These are phyloP conservation scores for Bertia moriformis DNA, from an alignment of 2,329 filamentous ascomycete species.

Conservation along the genomic window DNA sequence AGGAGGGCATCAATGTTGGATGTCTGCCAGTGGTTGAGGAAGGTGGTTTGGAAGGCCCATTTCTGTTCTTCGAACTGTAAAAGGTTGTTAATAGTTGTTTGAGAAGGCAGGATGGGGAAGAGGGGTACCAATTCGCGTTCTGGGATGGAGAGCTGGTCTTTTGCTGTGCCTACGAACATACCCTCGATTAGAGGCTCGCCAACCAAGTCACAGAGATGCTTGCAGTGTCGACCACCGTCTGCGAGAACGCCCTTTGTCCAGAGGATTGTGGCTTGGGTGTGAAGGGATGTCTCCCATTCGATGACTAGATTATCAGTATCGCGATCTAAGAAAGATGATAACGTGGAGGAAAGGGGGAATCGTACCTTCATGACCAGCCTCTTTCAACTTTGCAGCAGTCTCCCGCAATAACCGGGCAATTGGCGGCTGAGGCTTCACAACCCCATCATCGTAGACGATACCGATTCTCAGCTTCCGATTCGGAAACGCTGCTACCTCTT, in stretches of 20 bases:
- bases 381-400: slow-evolving; percentile 20
- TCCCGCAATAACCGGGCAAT: slow-evolving; percentile 28
- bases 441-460: slow-evolving; percentile 30
- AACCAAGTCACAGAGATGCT: slow-evolving; percentile 5
- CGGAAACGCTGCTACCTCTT: slow-evolving; percentile 35
- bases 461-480: slow-evolving; percentile 27
- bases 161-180: slow-evolving; percentile 7
- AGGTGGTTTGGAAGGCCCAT: slow-evolving; percentile 3
- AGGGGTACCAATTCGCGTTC: slow-evolving; percentile 5
- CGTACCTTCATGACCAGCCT: slow-evolving; percentile 8
- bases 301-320: slow-evolving; percentile 7
- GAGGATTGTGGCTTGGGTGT: slow-evolving; percentile 4
- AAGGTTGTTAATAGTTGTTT: background rate
- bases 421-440: slow-evolving; percentile 34
- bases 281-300: slow-evolving; percentile 8
- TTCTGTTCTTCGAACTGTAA: slow-evolving; percentile 4
- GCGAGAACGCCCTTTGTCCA: slow-evolving; percentile 7
- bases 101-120: background rate
- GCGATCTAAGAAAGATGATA: no score
- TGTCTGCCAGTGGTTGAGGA: slow-evolving; percentile 5
- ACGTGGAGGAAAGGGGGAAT: background rate
- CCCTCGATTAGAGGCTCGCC: slow-evolving; percentile 8
- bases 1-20: slow-evolving; percentile 5
- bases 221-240: slow-evolving; percentile 7
- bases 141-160: slow-evolving; percentile 4